A percentile compares a stretch with the other conserved stretches of the same genome.
phyloP scores from a whole-genome alignment of 805 yeast species.

The Zygosaccharomyces bisporus region DNA sequence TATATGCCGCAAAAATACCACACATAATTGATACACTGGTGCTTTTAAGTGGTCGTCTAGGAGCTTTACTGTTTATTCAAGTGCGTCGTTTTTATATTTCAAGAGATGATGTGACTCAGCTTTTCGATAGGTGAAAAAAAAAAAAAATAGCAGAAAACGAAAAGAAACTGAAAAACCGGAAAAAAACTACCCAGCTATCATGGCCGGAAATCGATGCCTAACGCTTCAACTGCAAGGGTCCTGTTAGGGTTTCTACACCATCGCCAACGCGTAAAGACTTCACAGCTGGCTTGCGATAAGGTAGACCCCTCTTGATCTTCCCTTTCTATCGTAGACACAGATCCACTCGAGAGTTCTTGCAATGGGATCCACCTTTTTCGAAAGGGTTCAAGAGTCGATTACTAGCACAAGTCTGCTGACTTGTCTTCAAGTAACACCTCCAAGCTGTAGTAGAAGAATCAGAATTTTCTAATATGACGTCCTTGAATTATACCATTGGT shows the following conservation, averaged over 20 bases:
- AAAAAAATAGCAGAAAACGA: not conserved
- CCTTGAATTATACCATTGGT: conserved; percentile 35
- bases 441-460: conserved; percentile 29
- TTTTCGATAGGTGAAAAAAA: not conserved
- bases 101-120: not conserved
- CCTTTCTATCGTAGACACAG: conserved; percentile 21
- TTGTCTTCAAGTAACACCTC: conserved; percentile 1
- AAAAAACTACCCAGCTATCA: not conserved
- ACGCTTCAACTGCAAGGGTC: no score
- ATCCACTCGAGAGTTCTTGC: conserved; percentile 9
- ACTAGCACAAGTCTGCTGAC: conserved; percentile 2
- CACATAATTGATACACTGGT: conserved; percentile 55
- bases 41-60: not conserved
- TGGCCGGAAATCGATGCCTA: not conserved
- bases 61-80: not conserved
- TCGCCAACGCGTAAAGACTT: not conserved
- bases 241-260: not conserved
- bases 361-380: conserved; percentile 17
- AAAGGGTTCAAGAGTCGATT: conserved; percentile 8
- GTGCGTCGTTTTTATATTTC: not conserved
- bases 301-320: conserved; percentile 8
- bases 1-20: conserved; percentile 94
- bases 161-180: conserved; percentile 1
- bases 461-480: conserved; percentile 37
- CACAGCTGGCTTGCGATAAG: not conserved